These are phyloP conservation scores for Colletotrichum liriopes DNA, from an alignment of 2,329 filamentous ascomycete species.

Conservation along the genomic window DNA sequence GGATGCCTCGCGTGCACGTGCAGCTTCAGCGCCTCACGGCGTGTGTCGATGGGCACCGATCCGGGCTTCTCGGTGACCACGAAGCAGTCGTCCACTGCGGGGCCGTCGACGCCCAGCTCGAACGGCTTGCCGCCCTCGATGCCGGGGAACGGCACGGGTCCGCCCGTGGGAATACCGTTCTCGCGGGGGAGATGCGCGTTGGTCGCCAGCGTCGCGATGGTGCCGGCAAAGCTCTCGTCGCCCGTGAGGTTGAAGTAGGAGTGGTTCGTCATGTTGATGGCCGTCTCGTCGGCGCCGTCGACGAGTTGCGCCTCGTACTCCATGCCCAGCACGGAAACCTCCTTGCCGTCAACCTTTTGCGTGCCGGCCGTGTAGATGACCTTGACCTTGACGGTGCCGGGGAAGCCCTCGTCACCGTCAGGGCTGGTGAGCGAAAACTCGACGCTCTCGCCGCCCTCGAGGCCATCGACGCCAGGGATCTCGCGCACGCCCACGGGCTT, in stretches of 20 bases:
- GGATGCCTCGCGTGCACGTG: conserved; percentile 83
- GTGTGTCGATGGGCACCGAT: conserved; percentile 77
- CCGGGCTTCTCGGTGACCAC: conserved; percentile 77
- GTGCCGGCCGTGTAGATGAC: conserved; percentile 85
- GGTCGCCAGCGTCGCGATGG: conserved; percentile 77
- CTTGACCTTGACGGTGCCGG: conserved; percentile 84
- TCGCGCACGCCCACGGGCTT: conserved; percentile 67
- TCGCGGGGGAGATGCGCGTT: conserved; percentile 82
- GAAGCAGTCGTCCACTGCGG: conserved; percentile 93
- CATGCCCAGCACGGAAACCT: conserved; percentile 82
- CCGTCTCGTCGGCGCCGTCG: conserved; percentile 85
- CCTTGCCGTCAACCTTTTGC: conserved; percentile 72
- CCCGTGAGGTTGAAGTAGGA: conserved; percentile 81
- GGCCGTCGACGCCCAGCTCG: conserved; percentile 78
- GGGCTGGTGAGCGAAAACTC: conserved; percentile 77
- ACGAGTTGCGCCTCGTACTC: conserved; percentile 92
- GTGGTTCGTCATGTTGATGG: conserved; percentile 95
- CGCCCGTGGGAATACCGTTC: conserved; percentile 81
- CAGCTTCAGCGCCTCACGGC: conserved; percentile 72
- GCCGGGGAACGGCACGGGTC: conserved; percentile 75
- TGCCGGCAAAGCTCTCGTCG: conserved; percentile 68
- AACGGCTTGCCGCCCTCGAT: conserved; percentile 79
- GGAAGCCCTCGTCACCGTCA: conserved; percentile 92
- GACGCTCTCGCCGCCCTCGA: conserved; percentile 76
- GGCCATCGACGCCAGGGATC: conserved; percentile 65